Evolutionary conservation across 306 rosid species (phyloP), one percentile per base, ranked within the genome.

Genomic region (Vigna hirtella): DNA sequence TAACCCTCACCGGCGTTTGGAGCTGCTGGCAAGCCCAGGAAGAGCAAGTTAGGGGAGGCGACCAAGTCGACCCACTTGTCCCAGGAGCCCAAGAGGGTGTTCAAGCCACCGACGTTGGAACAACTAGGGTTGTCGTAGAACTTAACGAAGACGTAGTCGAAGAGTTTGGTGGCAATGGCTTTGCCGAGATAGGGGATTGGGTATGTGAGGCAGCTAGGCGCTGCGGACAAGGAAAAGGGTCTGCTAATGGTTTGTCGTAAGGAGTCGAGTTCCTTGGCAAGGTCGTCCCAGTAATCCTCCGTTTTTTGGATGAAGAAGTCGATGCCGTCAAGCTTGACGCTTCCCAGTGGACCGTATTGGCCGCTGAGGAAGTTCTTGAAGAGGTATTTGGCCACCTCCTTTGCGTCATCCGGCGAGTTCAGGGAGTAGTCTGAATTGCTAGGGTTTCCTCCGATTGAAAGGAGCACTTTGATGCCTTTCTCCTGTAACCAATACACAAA

Each of bases 131-230:
- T 66, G 36, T 66, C 42, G 53, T 66, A 66, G 72, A 42, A 66
- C n/a, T 43, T 52, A 42, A 66, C 72, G 0, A 42, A 22, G 9
- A 66, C 7, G 36, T 11, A 66, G 10, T 66, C 18, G 22, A 42
- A 66, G 8, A 66, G 53, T 4, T 1, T 0, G 3, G 72, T 66
- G 5, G 7, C 18, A 10, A 66, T 42, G 17, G 72, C 72, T 20
- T 42, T 59, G 10, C 17, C n/a, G 0, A 69, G 89, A 90, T 0
- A 84, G 66, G 13, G 84, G 86, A 86, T 79, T 1, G 89, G 87
- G 70, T 15, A 56, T 2, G 40, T 36, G 40, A 77, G 76, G 15
- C 94, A 90, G 26, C 26, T 24, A 24, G 26, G 26, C 26, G 26
- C 26, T 24, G 26, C 26, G 26, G 26, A 24, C 26, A 24, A 1